Evolutionary conservation across 371 early-diverging fungal genomes (phyloP).

Genomic region (Circinella umbellata): DNA sequence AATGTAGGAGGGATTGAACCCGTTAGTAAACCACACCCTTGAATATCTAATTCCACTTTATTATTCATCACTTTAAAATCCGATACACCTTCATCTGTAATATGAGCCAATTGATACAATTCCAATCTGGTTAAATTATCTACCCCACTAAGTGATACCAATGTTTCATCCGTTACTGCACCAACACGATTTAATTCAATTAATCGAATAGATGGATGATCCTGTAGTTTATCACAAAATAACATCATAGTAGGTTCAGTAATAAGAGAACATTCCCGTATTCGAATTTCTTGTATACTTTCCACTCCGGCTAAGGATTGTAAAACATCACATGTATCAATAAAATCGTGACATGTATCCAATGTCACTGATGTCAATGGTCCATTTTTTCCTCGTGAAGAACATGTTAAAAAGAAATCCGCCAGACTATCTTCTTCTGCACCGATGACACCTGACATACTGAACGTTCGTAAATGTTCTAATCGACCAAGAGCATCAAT

Average conservation of each 20-base stretch:
- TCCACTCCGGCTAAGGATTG: background rate
- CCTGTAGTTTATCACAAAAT: background rate
- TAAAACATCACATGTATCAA: background rate
- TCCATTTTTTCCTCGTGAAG: background rate
- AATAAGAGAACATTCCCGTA: background rate
- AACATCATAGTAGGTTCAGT: background rate
- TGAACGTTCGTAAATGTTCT: background rate
- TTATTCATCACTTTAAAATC: background rate
- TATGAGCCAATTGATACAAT: background rate
- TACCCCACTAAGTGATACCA: background rate
- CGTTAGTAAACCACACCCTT: background rate
- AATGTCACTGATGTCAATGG: background rate
- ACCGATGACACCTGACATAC: background rate
- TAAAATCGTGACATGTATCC: background rate
- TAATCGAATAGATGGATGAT: background rate
- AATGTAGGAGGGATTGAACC: background rate
- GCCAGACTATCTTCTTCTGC: constrained; percentile 5
- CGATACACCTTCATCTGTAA: constrained; percentile 2
- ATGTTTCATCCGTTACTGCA: background rate
- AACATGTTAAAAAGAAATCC: background rate
- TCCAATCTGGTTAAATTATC: background rate
- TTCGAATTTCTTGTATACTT: background rate
- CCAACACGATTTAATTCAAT: background rate
- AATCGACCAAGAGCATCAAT: background rate
- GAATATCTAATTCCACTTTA: background rate